These are phyloP conservation scores for Auriscalpium orientale DNA, from an alignment of 768 basidiomycete genomes.

Conservation along the genomic window DNA sequence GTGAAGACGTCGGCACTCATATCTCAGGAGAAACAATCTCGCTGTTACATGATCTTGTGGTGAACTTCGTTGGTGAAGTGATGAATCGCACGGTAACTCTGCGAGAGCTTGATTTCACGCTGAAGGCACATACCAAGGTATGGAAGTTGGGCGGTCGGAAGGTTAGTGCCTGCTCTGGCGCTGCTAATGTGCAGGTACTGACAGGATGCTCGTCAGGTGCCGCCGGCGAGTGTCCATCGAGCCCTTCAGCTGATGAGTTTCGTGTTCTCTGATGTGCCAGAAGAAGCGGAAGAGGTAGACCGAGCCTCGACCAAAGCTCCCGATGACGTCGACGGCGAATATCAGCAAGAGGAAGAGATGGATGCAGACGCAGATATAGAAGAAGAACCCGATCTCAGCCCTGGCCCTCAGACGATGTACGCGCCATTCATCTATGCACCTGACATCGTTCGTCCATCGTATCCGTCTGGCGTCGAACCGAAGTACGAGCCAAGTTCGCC, in stretches of 20 bases:
- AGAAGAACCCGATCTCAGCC: constrained; percentile 5
- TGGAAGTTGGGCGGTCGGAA: constrained; percentile 44
- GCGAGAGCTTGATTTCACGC: constrained; percentile 48
- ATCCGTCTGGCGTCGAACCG: constrained; percentile 15
- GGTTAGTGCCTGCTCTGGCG: background rate
- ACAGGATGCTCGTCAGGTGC: constrained; percentile 29
- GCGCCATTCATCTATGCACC: constrained; percentile 31
- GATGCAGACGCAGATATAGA: constrained; percentile 3
- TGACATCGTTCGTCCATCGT: constrained; percentile 9
- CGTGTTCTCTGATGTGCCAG: background rate
- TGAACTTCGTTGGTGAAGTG: constrained; percentile 44
- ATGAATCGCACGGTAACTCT: constrained; percentile 44
- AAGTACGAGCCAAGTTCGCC: constrained; percentile 13
- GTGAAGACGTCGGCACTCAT: constrained; percentile 15
- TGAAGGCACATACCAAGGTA: constrained; percentile 53
- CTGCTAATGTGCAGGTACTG: background rate
- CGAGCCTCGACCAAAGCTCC: too few species aligned
- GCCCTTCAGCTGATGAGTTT: constrained; percentile 39
- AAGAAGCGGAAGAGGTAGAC: constrained; percentile 10
- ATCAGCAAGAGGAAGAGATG: constrained; percentile 4
- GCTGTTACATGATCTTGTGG: constrained; percentile 36
- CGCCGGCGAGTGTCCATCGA: constrained; percentile 35
- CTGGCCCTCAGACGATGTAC: constrained; percentile 26
- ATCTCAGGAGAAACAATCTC: constrained; percentile 46
- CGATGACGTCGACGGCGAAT: background rate